Base-by-base conservation (phyloP, 2,329 filamentous ascomycete species). In the Arthrinium phaeospermum region DNA sequence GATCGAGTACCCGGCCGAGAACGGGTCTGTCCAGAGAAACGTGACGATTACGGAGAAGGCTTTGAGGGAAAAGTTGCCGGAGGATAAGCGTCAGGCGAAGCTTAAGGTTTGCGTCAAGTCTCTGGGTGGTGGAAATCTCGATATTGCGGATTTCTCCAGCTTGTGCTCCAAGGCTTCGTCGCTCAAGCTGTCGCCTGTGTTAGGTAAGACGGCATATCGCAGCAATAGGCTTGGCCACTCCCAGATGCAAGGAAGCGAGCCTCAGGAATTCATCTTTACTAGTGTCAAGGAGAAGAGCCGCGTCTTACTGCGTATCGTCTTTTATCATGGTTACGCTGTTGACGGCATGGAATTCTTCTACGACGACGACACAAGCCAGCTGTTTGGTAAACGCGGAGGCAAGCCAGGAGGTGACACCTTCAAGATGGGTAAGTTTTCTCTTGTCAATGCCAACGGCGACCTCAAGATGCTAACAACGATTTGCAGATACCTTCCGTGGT, bases 341-440 rank as follows among this genome's bases (percentile, higher is more conserved):
- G 93, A 97, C 80, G 96, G 96, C 0, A 82, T 99, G 27, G 96
- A 98, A 81, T 98, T 99, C 82, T 87, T 93, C 73, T 98, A 98
- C 79, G 96, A 98, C 78, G 95, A 98, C 81, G 88, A 90, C 22
- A 92, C 93, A 0, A 92, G 87, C 71, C 94, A 98, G 80, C 82
- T 98, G 4, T 97, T 99, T 85, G 96, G 96, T 53, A 95, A 94
- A 78, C 87, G 89, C 71, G 93, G 92, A 16, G 93, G 92, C 10
- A 92, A 92, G 74, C 83, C 88, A 34, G 91, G 90, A 3, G 92
- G 92, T 1, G 91, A 93, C 78, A 89, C 91, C 67, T 97, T 98
- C 83, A 88, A 93, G 22, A 87, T 98, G 76, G 91, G 93, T 94
- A 84, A 82, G 91, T 82, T 72, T 70, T 24, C 71, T 71, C 67